Evolutionary conservation across 306 rosid species (phyloP).

Genomic region (Geum urbanum): DNA sequence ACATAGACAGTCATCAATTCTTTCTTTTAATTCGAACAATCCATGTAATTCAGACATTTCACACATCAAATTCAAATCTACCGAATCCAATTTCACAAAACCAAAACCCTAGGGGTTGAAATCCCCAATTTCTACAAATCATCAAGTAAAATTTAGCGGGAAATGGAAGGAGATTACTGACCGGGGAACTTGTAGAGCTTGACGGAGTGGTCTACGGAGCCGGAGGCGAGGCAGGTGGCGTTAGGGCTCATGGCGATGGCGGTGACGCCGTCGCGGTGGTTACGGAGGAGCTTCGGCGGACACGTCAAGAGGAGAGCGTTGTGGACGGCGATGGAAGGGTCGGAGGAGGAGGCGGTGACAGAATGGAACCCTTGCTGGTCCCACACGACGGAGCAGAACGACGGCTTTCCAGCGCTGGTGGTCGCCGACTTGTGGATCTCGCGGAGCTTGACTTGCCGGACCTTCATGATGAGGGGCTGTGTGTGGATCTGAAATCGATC

Average conservation of each 20-base stretch:
- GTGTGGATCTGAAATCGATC: background rate
- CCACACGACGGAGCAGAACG: slow-evolving; percentile 86
- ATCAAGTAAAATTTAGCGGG: background rate
- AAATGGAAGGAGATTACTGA: slow-evolving; percentile 16
- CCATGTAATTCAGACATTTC: background rate
- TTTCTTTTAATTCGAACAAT: background rate
- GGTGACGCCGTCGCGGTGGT: slow-evolving; percentile 90
- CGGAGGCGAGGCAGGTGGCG: slow-evolving; percentile 92
- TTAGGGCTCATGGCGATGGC: slow-evolving; percentile 91
- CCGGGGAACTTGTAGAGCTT: slow-evolving; percentile 98
- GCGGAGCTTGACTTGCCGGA: slow-evolving; percentile 76
- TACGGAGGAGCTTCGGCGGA: slow-evolving; percentile 68
- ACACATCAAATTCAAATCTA: background rate
- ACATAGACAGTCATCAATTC: background rate
- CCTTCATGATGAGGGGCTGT: slow-evolving; percentile 50
- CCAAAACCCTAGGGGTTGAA: background rate
- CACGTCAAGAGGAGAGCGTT: slow-evolving; percentile 60
- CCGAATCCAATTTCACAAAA: background rate
- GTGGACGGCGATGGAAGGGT: slow-evolving; percentile 59
- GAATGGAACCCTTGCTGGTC: slow-evolving; percentile 69
- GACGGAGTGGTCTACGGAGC: slow-evolving; percentile 86
- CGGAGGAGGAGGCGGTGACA: slow-evolving; percentile 73
- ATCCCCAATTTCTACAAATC: background rate
- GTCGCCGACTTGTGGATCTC: slow-evolving; percentile 62
- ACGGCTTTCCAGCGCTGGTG: slow-evolving; percentile 39